Conservation (phyloP, 1,284 basidiomycete species). For the Wallemia ichthyophaga region DNA sequence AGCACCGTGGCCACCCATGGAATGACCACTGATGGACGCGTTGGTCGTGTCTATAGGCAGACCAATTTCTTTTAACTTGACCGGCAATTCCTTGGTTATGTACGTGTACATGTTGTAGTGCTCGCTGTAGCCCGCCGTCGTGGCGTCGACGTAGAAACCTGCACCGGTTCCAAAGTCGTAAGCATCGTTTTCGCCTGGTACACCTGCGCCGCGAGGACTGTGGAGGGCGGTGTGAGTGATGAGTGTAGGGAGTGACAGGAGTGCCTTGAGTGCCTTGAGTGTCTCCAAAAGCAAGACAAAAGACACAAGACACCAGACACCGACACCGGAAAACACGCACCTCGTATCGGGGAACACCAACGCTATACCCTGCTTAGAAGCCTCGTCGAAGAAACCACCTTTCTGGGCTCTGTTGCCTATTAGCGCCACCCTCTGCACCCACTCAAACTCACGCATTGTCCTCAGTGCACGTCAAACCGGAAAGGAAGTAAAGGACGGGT, state of each 20-base stretch:
- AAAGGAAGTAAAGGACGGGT: constrained; percentile 50
- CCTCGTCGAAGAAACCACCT: constrained; percentile 48
- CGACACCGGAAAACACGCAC: too few relatives aligned
- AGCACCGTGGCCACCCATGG: constrained; percentile 88
- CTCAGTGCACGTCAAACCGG: constrained; percentile 81
- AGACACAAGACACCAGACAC: too few relatives aligned
- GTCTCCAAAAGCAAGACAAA: too few relatives aligned
- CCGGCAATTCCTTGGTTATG: constrained; percentile 50
- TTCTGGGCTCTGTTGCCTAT: constrained; percentile 38
- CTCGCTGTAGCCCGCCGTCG: constrained; percentile 40
- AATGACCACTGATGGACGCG: constrained; percentile 51
- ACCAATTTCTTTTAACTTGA: constrained; percentile 33
- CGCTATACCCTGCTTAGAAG: constrained; percentile 54
- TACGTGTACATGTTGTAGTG: constrained; percentile 77
- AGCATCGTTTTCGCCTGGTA: constrained; percentile 41
- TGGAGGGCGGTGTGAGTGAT: too few relatives aligned
- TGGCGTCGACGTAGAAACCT: constrained; percentile 79
- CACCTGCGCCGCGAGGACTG: constrained; percentile 64
- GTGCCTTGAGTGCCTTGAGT: too few relatives aligned
- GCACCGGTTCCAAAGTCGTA: constrained; percentile 86
- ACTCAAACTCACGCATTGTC: constrained; percentile 42
- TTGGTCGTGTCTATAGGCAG: constrained; percentile 29
- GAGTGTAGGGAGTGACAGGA: background rate
- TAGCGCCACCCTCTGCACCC: background rate
- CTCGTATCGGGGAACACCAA: constrained; percentile 83